Evolutionary conservation across 805 yeast genomes (phyloP).

Genomic region (Yueomyces sp.): DNA sequence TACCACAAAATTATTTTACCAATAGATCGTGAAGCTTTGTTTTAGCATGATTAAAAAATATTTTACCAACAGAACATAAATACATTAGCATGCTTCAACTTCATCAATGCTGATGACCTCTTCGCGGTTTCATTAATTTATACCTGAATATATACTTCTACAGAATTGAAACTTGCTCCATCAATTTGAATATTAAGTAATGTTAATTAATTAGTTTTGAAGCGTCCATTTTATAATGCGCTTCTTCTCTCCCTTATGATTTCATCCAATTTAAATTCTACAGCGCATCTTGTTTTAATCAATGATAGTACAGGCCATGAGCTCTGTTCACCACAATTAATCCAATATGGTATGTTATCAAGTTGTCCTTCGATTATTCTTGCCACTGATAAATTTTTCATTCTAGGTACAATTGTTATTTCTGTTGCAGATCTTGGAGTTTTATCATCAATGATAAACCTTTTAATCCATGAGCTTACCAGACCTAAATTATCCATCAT

Average conservation of each 20-base stretch:
- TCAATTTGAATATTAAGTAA: no score
- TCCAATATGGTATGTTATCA: conserved; percentile 80
- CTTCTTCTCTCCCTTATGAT: conserved; percentile 32
- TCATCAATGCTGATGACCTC: no score
- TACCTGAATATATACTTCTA: no score
- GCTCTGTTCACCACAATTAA: conserved; percentile 77
- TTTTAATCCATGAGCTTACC: conserved; percentile 51
- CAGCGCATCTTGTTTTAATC: conserved; percentile 75
- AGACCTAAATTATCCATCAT: conserved; percentile 70
- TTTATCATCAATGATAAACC: conserved; percentile 78
- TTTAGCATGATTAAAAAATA: no score
- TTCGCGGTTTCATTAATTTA: no score
- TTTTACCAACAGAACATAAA: no score
- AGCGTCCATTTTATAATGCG: not conserved
- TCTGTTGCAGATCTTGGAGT: conserved; percentile 72
- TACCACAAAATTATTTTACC: conserved; percentile 28
- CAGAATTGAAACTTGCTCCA: no score
- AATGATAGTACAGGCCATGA: conserved; percentile 87
- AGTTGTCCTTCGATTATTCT: conserved; percentile 67
- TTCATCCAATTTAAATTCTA: conserved; percentile 80
- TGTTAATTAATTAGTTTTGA: no score
- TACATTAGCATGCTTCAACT: no score
- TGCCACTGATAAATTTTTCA: conserved; percentile 58
- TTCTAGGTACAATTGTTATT: conserved; percentile 80
- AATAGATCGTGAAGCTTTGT: conserved; percentile 11